Conservation (phyloP, 768 basidiomycete genomes). For the Dacryopinax spathularia region DNA sequence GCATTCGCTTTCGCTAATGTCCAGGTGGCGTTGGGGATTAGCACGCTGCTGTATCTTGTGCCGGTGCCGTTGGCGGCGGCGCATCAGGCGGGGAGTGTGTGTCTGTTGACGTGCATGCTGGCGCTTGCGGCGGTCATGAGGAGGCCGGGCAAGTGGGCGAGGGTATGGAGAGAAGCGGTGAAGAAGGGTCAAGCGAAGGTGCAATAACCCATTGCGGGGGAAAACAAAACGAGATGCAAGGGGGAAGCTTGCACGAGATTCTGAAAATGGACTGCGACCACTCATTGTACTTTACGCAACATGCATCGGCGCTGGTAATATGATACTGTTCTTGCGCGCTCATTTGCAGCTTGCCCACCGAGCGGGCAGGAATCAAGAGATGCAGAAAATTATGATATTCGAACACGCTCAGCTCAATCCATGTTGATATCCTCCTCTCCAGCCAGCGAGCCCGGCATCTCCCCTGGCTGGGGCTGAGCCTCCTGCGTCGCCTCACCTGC, state of each 20-base stretch:
- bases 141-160: constrained; percentile 51
- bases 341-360: background rate
- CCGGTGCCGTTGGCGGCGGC: constrained; percentile 82
- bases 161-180: constrained; percentile 18
- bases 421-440: constrained; percentile 76
- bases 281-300: constrained; percentile 5
- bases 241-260: background rate
- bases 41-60: constrained; percentile 82
- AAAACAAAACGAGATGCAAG: background rate
- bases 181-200: background rate
- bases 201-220: background rate
- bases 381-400: constrained; percentile 4
- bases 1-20: constrained; percentile 71
- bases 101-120: constrained; percentile 67
- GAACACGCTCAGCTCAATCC: constrained; percentile 31
- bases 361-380: background rate
- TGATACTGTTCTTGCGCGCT: background rate
- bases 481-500: constrained; percentile 28
- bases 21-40: constrained; percentile 62
- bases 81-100: constrained; percentile 91
- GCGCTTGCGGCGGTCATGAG: constrained; percentile 61
- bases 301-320: background rate
- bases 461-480: background rate
- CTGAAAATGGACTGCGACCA: constrained; percentile 6
- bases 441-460: constrained; percentile 12